These are phyloP conservation scores for Tilletiaria anomala DNA, from an alignment of 1,284 basidiomycete species.

Conservation along the genomic window DNA sequence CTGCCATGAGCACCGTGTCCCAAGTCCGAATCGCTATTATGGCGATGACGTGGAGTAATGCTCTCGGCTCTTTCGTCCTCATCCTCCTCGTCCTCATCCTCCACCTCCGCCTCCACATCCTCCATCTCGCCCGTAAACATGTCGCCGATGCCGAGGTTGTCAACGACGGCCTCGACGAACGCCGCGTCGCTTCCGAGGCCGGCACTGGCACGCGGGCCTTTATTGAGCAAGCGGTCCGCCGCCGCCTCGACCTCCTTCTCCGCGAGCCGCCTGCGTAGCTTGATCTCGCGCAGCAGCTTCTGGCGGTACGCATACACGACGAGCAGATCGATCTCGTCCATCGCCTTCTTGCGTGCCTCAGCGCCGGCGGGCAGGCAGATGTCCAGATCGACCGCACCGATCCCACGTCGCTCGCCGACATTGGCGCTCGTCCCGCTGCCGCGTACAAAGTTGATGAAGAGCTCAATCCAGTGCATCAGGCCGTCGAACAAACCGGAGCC, in stretches of 20 bases:
- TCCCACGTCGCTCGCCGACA: conserved; percentile 1
- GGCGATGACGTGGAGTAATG: conserved; percentile 39
- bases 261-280: conserved; percentile 24
- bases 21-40: conserved; percentile 6
- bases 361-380: conserved; percentile 29
- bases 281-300: conserved; percentile 34
- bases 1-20: conserved; percentile 1
- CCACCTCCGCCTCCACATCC: conserved; percentile 10
- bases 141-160: conserved; percentile 34
- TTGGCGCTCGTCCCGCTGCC: conserved; percentile 56
- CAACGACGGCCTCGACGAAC: conserved; percentile 28
- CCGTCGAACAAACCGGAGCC: conserved; percentile 84
- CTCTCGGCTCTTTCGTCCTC: conserved; percentile 17
- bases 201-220: conserved; percentile 3
- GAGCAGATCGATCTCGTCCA: conserved; percentile 31
- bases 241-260: conserved; percentile 48
- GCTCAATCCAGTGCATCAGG: conserved; percentile 93
- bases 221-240: conserved; percentile 7
- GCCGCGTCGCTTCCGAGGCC: conserved; percentile 15
- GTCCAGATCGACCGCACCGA: conserved; percentile 19
- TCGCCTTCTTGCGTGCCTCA: conserved; percentile 14
- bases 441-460: conserved; percentile 80
- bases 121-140: conserved; percentile 25
- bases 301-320: conserved; percentile 32
- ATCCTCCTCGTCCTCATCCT: conserved; percentile 8